Evolutionary conservation across 192 early-diverging fungal genomes (phyloP).

Genomic region (Allomyces macrogynus): DNA sequence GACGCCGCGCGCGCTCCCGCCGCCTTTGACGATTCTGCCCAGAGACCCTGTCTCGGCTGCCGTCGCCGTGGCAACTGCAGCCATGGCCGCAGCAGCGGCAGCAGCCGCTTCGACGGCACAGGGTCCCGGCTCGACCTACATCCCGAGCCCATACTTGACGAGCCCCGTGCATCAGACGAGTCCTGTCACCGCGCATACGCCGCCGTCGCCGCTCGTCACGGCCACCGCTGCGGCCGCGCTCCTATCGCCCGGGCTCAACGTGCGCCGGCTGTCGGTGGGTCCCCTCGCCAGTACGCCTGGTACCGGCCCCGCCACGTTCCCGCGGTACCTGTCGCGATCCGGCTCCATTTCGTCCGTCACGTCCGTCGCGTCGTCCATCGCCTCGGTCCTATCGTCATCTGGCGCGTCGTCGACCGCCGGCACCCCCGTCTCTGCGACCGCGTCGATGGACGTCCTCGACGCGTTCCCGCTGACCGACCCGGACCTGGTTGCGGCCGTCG

Average conservation of each 20-base stretch:
- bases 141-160: not conserved
- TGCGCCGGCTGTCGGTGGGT: too few relatives aligned
- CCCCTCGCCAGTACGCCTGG: too few relatives aligned
- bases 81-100: not conserved
- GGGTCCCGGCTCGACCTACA: not conserved
- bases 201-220: not conserved
- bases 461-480: not conserved
- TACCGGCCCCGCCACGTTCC: too few relatives aligned
- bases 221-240: not conserved
- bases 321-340: not conserved
- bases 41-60: too few relatives aligned
- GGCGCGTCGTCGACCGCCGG: not conserved
- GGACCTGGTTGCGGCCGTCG: not conserved
- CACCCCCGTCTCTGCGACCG: not conserved
- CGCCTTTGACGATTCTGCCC: too few relatives aligned
- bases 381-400: not conserved
- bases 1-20: too few relatives aligned
- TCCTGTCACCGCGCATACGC: not conserved
- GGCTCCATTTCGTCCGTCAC: not conserved
- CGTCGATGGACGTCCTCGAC: not conserved
- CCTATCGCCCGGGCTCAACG: too few relatives aligned
- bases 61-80: not conserved
- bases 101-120: too few relatives aligned
- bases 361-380: not conserved
- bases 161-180: not conserved